A percentile compares a stretch with the other conserved stretches of the same genome.
phyloP scores from a whole-genome alignment of 2,329 filamentous ascomycete genomes.

The Drechslerella stenobrocha region DNA sequence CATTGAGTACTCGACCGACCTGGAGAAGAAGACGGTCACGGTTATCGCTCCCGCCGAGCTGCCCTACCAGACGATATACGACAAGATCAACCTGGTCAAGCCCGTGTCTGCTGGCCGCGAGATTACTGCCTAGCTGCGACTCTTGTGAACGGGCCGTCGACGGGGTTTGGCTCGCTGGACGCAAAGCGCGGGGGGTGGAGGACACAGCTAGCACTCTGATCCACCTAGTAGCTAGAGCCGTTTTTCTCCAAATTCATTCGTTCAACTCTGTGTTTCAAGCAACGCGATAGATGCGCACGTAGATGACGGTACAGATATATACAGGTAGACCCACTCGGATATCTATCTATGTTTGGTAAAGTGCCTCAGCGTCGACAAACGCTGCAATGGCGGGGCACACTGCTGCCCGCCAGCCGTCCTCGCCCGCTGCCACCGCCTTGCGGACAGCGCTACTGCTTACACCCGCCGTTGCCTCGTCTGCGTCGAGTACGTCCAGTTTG shows the following conservation, averaged over 20 bases:
- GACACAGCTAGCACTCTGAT: too few relatives aligned
- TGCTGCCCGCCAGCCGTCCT: conserved; percentile 9
- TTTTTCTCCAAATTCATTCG: too few relatives aligned
- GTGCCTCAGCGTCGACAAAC: not conserved
- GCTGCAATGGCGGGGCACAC: conserved; percentile 6
- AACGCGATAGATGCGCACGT: too few relatives aligned
- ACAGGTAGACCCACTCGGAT: too few relatives aligned
- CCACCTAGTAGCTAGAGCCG: too few relatives aligned
- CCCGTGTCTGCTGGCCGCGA: conserved; percentile 14
- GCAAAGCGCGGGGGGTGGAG: not conserved
- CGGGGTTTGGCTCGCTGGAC: not conserved
- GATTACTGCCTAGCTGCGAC: too few relatives aligned
- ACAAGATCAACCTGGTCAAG: conserved; percentile 47
- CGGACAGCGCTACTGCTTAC: conserved; percentile 35
- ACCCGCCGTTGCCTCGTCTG: conserved; percentile 1
- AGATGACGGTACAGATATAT: too few relatives aligned
- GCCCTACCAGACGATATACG: conserved; percentile 38
- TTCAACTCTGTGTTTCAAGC: too few relatives aligned
- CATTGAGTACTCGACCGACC: conserved; percentile 74
- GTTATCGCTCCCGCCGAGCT: conserved; percentile 65
- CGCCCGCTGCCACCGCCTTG: not conserved
- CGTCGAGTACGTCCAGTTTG: conserved; percentile 12
- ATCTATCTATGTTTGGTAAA: too few relatives aligned
- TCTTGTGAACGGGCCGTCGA: too few relatives aligned
- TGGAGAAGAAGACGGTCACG: conserved; percentile 80